These are phyloP conservation scores for Phanerochaete carnosa DNA, from an alignment of 768 basidiomycete genomes.

Conservation along the genomic window DNA sequence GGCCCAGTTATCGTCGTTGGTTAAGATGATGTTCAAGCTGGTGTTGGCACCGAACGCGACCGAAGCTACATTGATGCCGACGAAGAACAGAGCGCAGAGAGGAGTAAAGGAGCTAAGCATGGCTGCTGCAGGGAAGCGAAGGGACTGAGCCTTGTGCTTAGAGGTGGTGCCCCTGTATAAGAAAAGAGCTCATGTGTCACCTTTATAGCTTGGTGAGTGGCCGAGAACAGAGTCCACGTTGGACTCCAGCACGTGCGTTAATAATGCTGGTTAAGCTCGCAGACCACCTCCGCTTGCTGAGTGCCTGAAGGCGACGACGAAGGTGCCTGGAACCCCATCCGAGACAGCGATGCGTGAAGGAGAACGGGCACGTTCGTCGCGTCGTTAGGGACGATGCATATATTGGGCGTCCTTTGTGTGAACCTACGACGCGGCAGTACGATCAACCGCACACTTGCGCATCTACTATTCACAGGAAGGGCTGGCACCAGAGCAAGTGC, in stretches of 20 bases:
- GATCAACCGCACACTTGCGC: too few species aligned
- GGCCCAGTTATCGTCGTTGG: constrained; percentile 33
- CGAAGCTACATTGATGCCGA: constrained; percentile 10
- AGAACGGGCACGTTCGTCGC: background rate
- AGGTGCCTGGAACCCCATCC: background rate
- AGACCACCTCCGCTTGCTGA: too few species aligned
- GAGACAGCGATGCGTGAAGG: background rate
- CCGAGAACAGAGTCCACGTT: background rate
- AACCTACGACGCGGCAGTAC: background rate
- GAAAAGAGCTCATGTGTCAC: background rate
- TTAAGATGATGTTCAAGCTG: constrained; percentile 28
- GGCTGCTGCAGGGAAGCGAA: background rate
- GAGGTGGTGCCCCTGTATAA: too few species aligned
- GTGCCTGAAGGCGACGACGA: background rate
- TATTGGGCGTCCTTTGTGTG: background rate
- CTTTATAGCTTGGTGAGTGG: background rate
- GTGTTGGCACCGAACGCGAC: constrained; percentile 10
- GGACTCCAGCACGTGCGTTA: background rate
- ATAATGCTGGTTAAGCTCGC: too few species aligned
- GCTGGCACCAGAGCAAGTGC: too few species aligned
- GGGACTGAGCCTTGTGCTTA: background rate
- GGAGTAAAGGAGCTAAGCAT: background rate
- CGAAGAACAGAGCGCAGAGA: background rate
- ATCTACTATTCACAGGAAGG: too few species aligned
- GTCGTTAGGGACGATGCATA: background rate